A percentile compares a stretch with the other conserved stretches of the same genome.
Conservation (phyloP, 352 stramenopile species). For the Hyphochytrium catenoides region DNA sequence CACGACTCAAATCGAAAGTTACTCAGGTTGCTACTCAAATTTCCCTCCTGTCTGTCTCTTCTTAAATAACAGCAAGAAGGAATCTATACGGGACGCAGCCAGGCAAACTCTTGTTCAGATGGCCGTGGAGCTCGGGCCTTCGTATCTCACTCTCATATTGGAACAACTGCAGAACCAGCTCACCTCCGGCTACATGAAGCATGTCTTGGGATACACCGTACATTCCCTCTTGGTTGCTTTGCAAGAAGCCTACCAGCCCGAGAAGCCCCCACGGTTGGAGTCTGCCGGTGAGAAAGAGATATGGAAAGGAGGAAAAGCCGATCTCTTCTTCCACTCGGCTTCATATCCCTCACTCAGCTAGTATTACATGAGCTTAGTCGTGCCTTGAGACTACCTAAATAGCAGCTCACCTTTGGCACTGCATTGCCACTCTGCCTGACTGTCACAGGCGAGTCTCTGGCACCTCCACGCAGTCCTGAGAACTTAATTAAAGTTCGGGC, state of each 20-base stretch:
- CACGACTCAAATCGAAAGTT: no score
- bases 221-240: conserved; percentile 53
- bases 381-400: no score
- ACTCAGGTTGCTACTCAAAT: no score
- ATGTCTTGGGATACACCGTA: conserved; percentile 60
- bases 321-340: conserved; percentile 27
- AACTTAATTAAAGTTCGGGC: no score
- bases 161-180: conserved; percentile 53
- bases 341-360: no score
- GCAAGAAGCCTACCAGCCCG: conserved; percentile 23
- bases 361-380: no score
- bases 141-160: conserved; percentile 55
- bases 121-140: conserved; percentile 54
- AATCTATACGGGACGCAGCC: conserved; percentile 65
- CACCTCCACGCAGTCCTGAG: no score
- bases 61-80: conserved; percentile 76
- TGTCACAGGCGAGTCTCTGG: no score
- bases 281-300: conserved; percentile 9
- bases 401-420: no score
- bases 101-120: conserved; percentile 84
- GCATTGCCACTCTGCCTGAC: no score
- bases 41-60: no score
- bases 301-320: conserved; percentile 10
- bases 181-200: conserved; percentile 51
- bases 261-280: conserved; percentile 15